These are phyloP conservation scores for Colletotrichum eremochloae DNA, from an alignment of 2,329 filamentous ascomycete genomes.

Conservation along the genomic window DNA sequence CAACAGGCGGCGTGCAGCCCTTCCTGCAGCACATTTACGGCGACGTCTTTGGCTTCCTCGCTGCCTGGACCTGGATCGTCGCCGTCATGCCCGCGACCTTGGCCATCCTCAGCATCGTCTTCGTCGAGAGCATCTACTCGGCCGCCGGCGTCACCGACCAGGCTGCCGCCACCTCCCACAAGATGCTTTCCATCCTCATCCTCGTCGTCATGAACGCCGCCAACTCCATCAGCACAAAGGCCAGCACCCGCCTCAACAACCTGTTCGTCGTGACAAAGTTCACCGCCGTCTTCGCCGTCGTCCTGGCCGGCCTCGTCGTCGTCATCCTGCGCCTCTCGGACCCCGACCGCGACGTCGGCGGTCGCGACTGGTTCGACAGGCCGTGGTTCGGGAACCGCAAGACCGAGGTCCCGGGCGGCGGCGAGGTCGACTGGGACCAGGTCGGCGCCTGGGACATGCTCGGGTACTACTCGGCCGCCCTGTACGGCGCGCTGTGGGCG, in stretches of 20 bases:
- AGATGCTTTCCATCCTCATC: conserved; percentile 64
- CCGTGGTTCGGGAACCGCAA: conserved; percentile 68
- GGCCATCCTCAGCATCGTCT: conserved; percentile 74
- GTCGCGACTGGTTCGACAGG: conserved; percentile 64
- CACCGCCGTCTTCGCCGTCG: conserved; percentile 60
- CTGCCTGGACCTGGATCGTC: conserved; percentile 75
- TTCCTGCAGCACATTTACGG: conserved; percentile 73
- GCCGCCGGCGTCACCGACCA: conserved; percentile 61
- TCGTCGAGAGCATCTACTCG: conserved; percentile 71
- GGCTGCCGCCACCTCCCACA: conserved; percentile 59
- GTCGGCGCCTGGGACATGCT: conserved; percentile 70
- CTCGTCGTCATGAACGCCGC: conserved; percentile 62
- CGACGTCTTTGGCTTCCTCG: conserved; percentile 71
- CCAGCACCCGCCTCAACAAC: conserved; percentile 67
- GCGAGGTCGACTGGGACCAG: conserved; percentile 60
- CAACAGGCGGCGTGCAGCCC: conserved; percentile 69
- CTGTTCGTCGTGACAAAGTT: conserved; percentile 70
- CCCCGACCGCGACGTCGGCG: conserved; percentile 56
- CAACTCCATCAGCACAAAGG: conserved; percentile 69
- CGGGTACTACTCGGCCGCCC: conserved; percentile 70
- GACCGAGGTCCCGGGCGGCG: conserved; percentile 64
- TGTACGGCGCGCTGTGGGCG: conserved; percentile 74
- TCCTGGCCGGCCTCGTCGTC: conserved; percentile 63
- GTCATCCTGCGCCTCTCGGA: conserved; percentile 56
- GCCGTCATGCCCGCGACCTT: conserved; percentile 75